Evolutionary conservation across 164 flowering plant species (phyloP), one percentile per base, ranked within the genome.

Genomic region (Sedum album): DNA sequence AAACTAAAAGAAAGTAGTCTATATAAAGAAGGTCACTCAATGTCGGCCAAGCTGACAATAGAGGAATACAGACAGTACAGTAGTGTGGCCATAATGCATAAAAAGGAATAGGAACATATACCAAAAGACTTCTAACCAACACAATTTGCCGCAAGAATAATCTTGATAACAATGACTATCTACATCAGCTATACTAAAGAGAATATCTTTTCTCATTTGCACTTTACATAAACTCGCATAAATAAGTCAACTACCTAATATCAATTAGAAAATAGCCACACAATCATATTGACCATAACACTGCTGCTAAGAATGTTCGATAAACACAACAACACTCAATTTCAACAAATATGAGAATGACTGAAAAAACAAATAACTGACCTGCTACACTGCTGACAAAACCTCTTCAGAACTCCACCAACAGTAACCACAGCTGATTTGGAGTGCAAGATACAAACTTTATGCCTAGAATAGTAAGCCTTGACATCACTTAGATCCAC

Each of bases 301-400:
- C 9, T 13, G 26, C 2, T 26, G 26, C 2, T 26, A 23, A n/a
- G 26, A 41, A 41, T 31, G 23, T 21, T 21, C 9, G 31, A 8
- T 1, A 13, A 8, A 65, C 14, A 35, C 23, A 18, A 31, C 36
- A 36, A 3, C 5, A 35, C 7, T 3, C 38, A 35, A 18, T 20
- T 62, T 14, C 31, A 10, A 65, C 48, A 65, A 23, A 39, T 23
- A 49, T 8, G 18, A 9, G 33, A 31, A 53, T 39, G 20, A 53
- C 30, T 14, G 26, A 20, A 20, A 5, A 18, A 36, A 55, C 31
- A 41, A 57, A 46, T 46, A 63, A 63, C 80, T 68, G 69, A 90
- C 93, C 93, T 86, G 87, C 93, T 90, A 70, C 93, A 90, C 84
- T 89, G 96, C 72, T 89, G 96, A 76, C 92, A 89, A 75, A 89